phyloP scores from a whole-genome alignment of 2,329 filamentous ascomycete genomes.

The Chrysosporium keratinophilum region DNA sequence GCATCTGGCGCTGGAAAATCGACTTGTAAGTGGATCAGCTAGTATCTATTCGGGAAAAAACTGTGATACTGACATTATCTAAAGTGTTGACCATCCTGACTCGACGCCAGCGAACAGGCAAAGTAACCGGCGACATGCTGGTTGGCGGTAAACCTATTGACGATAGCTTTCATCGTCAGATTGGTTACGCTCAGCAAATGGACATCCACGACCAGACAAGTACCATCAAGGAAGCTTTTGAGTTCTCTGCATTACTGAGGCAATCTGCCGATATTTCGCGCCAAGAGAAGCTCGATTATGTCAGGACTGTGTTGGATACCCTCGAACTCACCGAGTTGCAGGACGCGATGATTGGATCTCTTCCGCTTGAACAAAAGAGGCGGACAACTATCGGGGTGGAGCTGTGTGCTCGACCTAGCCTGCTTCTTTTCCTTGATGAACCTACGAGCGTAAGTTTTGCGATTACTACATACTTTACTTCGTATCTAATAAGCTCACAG shows the following conservation, averaged over 20 bases:
- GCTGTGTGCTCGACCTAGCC: conserved; percentile 81
- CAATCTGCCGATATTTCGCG: conserved; percentile 49
- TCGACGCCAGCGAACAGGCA: conserved; percentile 68
- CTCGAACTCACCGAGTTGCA: conserved; percentile 58
- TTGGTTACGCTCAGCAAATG: conserved; percentile 53
- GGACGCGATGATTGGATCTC: conserved; percentile 55
- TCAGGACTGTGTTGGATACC: conserved; percentile 55
- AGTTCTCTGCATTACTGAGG: conserved; percentile 55
- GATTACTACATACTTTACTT: conserved; percentile 21
- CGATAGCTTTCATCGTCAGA: conserved; percentile 68
- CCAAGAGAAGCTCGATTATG: conserved; percentile 56
- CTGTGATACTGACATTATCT: too few relatives aligned
- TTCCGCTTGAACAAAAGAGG: conserved; percentile 56
- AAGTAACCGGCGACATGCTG: conserved; percentile 76
- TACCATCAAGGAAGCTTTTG: conserved; percentile 55
- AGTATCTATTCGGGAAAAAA: conserved; percentile 45
- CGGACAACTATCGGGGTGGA: conserved; percentile 67
- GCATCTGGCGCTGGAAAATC: conserved; percentile 88
- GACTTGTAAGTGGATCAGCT: conserved; percentile 69
- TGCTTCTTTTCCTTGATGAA: conserved; percentile 87
- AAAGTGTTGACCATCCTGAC: too few relatives aligned
- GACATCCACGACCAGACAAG: conserved; percentile 57
- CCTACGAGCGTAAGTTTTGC: conserved; percentile 46
- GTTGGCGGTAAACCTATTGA: conserved; percentile 65
- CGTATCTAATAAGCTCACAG: conserved; percentile 50